phyloP scores from a whole-genome alignment of 371 early-diverging fungal genomes.

The Sporodiniella umbellata region DNA sequence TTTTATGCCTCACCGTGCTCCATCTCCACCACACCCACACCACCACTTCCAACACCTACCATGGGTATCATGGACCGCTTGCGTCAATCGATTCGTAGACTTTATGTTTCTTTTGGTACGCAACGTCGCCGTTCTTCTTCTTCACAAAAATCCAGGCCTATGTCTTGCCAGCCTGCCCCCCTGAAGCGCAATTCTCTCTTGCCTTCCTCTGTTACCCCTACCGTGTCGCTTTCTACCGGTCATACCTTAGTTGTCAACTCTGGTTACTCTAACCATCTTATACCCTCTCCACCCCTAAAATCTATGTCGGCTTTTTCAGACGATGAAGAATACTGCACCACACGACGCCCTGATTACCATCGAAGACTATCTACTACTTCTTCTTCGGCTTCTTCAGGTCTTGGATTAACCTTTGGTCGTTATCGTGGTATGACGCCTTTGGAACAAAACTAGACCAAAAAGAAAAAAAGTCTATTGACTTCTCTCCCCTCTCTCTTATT shows the following conservation, averaged over 20 bases:
- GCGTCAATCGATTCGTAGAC: slow-evolving; percentile 17
- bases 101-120: slow-evolving; percentile 19
- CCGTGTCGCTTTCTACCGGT: slow-evolving; percentile 20
- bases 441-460: neutral
- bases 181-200: too few species aligned
- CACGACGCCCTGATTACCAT: slow-evolving; percentile 5
- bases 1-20: too few species aligned
- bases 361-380: slow-evolving; percentile 17
- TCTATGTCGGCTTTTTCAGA: slow-evolving; percentile 17
- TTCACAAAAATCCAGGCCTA: neutral
- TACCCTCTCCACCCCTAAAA: slow-evolving; percentile 9
- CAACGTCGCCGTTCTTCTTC: slow-evolving; percentile 1
- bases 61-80: slow-evolving; percentile 26
- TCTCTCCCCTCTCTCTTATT: too few species aligned
- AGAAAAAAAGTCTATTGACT: too few species aligned
- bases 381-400: slow-evolving; percentile 16
- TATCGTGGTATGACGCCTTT: slow-evolving; percentile 25
- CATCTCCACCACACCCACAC: too few species aligned
- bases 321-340: slow-evolving; percentile 2
- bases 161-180: too few species aligned
- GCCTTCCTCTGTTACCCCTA: slow-evolving; percentile 11
- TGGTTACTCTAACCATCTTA: slow-evolving; percentile 10
- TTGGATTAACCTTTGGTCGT: slow-evolving; percentile 19
- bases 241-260: slow-evolving; percentile 20
- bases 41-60: too few species aligned